phyloP scores from a whole-genome alignment of 2,329 filamentous ascomycete genomes.

The Trichoderma afroharzianum region DNA sequence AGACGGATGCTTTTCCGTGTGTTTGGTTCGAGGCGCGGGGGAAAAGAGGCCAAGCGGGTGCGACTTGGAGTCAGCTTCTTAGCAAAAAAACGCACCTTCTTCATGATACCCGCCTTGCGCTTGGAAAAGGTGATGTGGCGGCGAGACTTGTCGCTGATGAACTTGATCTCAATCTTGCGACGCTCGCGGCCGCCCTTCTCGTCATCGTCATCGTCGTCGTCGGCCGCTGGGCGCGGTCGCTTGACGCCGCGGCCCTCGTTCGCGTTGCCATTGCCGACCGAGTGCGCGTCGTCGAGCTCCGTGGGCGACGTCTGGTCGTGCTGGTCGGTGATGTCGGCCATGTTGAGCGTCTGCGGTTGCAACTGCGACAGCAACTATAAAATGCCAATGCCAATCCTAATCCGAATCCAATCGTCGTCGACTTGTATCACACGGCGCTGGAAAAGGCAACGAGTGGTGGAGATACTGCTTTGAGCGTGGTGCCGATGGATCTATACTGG shows the following conservation, averaged over 20 bases:
- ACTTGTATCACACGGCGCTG: conserved; percentile 25
- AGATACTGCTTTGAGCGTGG: conserved; percentile 63
- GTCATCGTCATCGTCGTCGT: conserved; percentile 96
- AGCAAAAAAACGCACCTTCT: conserved; percentile 70
- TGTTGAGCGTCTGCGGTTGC: conserved; percentile 31
- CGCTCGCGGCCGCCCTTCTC: conserved; percentile 97
- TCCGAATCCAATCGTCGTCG: conserved; percentile 20
- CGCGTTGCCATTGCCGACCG: conserved; percentile 69
- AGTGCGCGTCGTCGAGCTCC: conserved; percentile 69
- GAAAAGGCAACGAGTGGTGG: conserved; percentile 57
- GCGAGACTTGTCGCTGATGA: conserved; percentile 99
- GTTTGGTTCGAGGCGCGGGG: not conserved
- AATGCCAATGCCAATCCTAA: conserved; percentile 20
- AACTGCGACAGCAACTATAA: conserved; percentile 18
- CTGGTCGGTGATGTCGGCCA: conserved; percentile 78
- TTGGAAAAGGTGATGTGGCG: conserved; percentile 99
- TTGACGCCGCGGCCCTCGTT: conserved; percentile 80
- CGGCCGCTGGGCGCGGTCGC: conserved; percentile 76
- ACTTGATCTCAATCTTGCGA: conserved; percentile 99
- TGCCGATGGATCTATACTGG: conserved; percentile 64
- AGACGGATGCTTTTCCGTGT: not conserved
- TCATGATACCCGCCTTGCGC: conserved; percentile 99
- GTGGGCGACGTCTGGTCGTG: conserved; percentile 72
- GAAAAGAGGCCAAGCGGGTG: not conserved
- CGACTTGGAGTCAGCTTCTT: not conserved